Conservation (phyloP, 352 stramenopile genomes). For the Phytophthora litchii region DNA sequence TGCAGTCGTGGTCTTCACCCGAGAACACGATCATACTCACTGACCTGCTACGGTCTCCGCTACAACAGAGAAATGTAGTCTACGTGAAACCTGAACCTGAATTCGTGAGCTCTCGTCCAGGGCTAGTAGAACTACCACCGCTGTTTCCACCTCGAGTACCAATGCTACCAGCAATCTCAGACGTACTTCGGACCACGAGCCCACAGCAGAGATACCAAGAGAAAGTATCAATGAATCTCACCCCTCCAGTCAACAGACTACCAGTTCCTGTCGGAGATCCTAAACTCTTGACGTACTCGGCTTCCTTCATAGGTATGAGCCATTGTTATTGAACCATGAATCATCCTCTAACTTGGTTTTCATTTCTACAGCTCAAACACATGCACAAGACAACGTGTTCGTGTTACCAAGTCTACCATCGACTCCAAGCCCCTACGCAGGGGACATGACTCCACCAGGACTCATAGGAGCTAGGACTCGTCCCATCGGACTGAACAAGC, state of each 20-base stretch:
- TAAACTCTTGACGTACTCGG: slow-evolving; percentile 12
- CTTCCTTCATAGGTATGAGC: slow-evolving; percentile 27
- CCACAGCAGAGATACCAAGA: slow-evolving; percentile 10
- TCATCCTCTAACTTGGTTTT: slow-evolving; percentile 1
- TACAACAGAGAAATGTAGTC: slow-evolving; percentile 3
- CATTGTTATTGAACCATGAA: not conserved
- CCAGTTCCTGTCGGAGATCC: not conserved
- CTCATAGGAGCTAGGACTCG: slow-evolving; percentile 12
- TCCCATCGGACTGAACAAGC: slow-evolving; percentile 6
- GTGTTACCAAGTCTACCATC: slow-evolving; percentile 4
- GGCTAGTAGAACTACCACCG: slow-evolving; percentile 17
- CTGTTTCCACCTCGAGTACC: slow-evolving; percentile 20
- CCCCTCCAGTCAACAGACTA: not conserved
- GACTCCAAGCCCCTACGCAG: slow-evolving; percentile 1
- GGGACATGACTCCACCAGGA: slow-evolving; percentile 23
- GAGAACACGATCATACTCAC: slow-evolving; percentile 24
- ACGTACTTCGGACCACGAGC: slow-evolving; percentile 20
- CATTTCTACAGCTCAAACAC: slow-evolving; percentile 4
- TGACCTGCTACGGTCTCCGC: slow-evolving; percentile 14
- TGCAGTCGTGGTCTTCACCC: slow-evolving; percentile 26
- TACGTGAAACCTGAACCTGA: slow-evolving; percentile 20
- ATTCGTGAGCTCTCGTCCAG: slow-evolving; percentile 12
- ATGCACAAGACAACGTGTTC: slow-evolving; percentile 3
- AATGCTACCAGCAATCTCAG: slow-evolving; percentile 23
- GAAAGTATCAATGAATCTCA: not conserved